Evolutionary conservation across 352 stramenopile genomes (phyloP), one percentile per base, ranked within the genome.

Genomic region (Phytophthora quininea): DNA sequence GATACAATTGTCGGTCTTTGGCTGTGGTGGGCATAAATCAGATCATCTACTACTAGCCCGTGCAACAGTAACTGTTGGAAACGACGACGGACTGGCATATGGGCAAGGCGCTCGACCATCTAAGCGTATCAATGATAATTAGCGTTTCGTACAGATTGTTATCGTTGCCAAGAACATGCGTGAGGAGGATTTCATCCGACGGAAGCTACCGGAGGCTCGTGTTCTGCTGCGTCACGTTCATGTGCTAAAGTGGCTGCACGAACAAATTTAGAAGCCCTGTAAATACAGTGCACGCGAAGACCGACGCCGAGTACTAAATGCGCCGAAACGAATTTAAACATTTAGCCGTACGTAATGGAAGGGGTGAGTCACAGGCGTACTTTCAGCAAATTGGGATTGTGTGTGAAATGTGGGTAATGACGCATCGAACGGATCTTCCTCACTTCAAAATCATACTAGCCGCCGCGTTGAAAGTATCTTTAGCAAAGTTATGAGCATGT

Each of bases 91-190:
- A 69, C n/a, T 63, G 53, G 46, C 53, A 59, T 3, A 58, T 63
- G 54, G 31, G 24, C 0, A 63, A 64, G 32, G 8, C 15, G 7
- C 29, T 69, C 6, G 54, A 58, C 1, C 47, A 64, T 11, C 64
- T 64, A 64, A 69, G 40, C 37, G 46, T 27, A 29, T 40, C 8
- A 64, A 69, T 12, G 37, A 69, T 2, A 15, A 64, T 11, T 68
- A 46, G 46, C 52, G 53, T 2, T 62, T 69, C 3, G 47, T 69
- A 1, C 40, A 31, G 2, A 64, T 64, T 15, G 40, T 54, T 0
- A 69, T 63, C 14, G 53, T 55, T 1, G 53, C 58, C 10, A 68
- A 68, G 30, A 53, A 68, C 45, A 58, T 63, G 47, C n/a, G 38
- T 5, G 61, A 58, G 3, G 46, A 54, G 0, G 45, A 58, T 2